Conservation (phyloP, 2,329 filamentous ascomycete species). For the Aureobasidium sp. region DNA sequence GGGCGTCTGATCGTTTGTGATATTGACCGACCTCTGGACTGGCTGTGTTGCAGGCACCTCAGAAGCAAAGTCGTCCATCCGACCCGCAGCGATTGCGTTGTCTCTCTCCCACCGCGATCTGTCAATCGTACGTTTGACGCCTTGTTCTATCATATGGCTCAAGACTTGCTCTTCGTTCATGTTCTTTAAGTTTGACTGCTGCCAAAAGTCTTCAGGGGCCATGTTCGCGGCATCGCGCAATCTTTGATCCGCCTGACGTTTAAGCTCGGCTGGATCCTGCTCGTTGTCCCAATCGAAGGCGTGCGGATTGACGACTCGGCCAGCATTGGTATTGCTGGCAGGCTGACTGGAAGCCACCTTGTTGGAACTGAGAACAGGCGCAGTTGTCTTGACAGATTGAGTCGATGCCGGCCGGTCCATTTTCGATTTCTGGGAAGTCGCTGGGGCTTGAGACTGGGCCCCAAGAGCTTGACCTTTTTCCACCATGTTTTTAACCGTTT, state of each 20-base stretch:
- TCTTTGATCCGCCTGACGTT: neutral
- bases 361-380: neutral
- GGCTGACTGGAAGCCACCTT: neutral
- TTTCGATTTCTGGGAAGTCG: neutral
- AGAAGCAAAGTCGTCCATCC: neutral
- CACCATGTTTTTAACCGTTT: neutral
- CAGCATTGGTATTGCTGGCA: neutral
- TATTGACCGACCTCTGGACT: neutral
- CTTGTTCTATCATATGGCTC: constrained; percentile 6
- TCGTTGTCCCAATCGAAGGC: constrained; percentile 2
- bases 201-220: constrained; percentile 5
- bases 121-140: neutral
- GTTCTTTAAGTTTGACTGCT: neutral
- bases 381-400: neutral
- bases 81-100: neutral
- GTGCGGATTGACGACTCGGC: neutral
- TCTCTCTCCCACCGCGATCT: neutral
- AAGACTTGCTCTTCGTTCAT: constrained; percentile 10
- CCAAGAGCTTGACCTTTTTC: neutral
- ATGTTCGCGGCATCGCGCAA: constrained; percentile 1
- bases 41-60: neutral
- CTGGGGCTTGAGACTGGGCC: neutral
- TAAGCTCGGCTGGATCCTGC: neutral
- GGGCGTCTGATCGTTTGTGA: neutral
- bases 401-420: neutral